Evolutionary conservation across 176 grass and related monocot genomes (phyloP).

Genomic region (Phoenix roebelenii): DNA sequence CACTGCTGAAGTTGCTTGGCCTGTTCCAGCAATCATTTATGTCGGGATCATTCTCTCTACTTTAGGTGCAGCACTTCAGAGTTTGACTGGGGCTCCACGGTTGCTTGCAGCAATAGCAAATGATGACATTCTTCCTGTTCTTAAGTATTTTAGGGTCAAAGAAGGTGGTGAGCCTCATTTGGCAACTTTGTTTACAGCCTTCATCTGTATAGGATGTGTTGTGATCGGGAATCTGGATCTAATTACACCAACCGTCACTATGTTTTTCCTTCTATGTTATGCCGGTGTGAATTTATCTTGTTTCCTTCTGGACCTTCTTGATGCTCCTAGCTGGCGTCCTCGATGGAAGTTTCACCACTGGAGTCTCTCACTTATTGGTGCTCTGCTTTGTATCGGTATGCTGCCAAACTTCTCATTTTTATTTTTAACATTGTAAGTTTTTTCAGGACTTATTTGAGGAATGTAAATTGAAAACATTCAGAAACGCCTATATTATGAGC

Average conservation of each 20-base stretch:
- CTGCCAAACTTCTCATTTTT: background rate
- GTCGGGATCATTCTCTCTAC: slow-evolving; percentile 96
- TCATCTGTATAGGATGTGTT: slow-evolving; percentile 85
- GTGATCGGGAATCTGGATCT: slow-evolving; percentile 92
- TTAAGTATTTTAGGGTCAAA: slow-evolving; percentile 90
- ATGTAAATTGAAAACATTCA: no score
- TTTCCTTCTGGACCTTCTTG: slow-evolving; percentile 91
- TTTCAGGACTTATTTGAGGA: background rate
- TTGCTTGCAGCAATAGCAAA: slow-evolving; percentile 94
- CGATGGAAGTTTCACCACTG: slow-evolving; percentile 99
- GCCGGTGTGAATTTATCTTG: slow-evolving; percentile 88
- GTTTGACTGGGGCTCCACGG: slow-evolving; percentile 88
- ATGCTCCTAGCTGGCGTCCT: slow-evolving; percentile 98
- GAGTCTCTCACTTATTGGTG: slow-evolving; percentile 95
- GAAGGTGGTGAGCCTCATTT: slow-evolving; percentile 77
- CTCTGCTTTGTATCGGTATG: slow-evolving; percentile 86
- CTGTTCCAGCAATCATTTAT: slow-evolving; percentile 83
- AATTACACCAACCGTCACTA: slow-evolving; percentile 93
- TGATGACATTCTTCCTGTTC: slow-evolving; percentile 92
- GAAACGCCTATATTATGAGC: no score
- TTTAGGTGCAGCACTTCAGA: slow-evolving; percentile 90
- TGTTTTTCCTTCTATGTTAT: slow-evolving; percentile 99
- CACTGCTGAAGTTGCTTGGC: slow-evolving; percentile 94
- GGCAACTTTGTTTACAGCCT: slow-evolving; percentile 82
- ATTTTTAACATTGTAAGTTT: background rate